Evolutionary conservation across 2,329 filamentous ascomycete species (phyloP), one percentile per base, ranked within the genome.

Genomic region (Setomelanomma holmii): DNA sequence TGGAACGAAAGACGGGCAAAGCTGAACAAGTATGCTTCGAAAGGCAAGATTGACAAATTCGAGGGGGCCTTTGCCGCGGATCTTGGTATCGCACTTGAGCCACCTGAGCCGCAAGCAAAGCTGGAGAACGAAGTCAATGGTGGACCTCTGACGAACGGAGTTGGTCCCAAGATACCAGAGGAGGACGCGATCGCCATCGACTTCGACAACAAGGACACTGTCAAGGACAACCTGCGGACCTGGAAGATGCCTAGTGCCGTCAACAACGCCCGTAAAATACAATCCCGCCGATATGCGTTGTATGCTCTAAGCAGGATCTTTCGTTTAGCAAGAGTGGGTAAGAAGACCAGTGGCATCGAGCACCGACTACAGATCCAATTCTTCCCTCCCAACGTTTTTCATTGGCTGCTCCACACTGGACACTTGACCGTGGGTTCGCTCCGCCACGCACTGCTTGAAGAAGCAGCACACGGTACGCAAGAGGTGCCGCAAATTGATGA

Each of bases 271-370:
- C 85, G 87, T 63, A 77, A 82, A 16, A 76, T 81, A 7, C 82
- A 84, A 4, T 86, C 91, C 69, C 82, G 86, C 21, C 82, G 85
- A 55, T 89, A 88, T 82, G 80, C 89, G 4, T 71, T 86, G 16
- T 82, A 80, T 61, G 74, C 79, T 3, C 61, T 84, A 3, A 74
- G 76, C 48, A 81, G 77, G 59, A 79, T 82, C 10, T 84, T 83
- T 58, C 65, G 67, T 3, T 69, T 60, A 39, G 44, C 58, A 44
- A 55, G 63, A 23, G 47, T 53, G 16, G 45, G 40, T n/a, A 41
- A 50, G 51, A 45, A 2, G 44, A 56, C 24, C 44, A 47, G n/a
- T 23, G 55, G 16, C 56, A 43, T 8, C 14, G 27, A 14, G 10
- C 60, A 56, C 44, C 59, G 58, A 11, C 58, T 81, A 17, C 68